A percentile compares a stretch with the other conserved stretches of the same genome.
These are phyloP conservation scores for Lavandula angustifolia DNA, from an alignment of 257 asterid genomes.

Conservation along the genomic window DNA sequence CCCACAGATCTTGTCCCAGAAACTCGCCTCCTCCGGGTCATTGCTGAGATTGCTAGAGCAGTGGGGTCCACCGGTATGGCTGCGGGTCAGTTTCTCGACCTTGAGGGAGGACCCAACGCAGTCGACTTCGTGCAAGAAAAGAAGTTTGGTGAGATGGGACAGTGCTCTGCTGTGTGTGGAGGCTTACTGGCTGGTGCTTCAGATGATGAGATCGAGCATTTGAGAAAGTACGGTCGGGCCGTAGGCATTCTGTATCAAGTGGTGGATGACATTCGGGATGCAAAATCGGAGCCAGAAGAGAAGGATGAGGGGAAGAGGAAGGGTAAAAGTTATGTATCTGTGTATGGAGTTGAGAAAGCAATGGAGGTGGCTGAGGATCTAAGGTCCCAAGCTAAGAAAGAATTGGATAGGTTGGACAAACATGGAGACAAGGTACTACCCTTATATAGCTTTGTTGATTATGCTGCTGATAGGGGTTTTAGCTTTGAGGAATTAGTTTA, in stretches of 20 bases:
- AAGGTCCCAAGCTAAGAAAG: slow-evolving; percentile 71
- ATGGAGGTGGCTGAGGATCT: slow-evolving; percentile 82
- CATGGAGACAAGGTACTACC: slow-evolving; percentile 80
- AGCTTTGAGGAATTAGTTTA: slow-evolving; percentile 36
- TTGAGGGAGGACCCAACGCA: slow-evolving; percentile 75
- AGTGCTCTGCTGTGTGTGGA: slow-evolving; percentile 95
- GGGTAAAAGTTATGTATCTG: slow-evolving; percentile 72
- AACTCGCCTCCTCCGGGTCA: slow-evolving; percentile 58
- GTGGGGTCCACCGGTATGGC: slow-evolving; percentile 99
- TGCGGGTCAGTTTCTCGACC: slow-evolving; percentile 88
- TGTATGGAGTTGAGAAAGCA: slow-evolving; percentile 86
- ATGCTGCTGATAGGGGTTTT: slow-evolving; percentile 89
- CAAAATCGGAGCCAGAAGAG: slow-evolving; percentile 34
- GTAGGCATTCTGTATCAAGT: slow-evolving; percentile 64
- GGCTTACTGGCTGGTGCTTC: slow-evolving; percentile 88
- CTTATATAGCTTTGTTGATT: slow-evolving; percentile 80
- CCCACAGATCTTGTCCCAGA: slow-evolving; percentile 78
- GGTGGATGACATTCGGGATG: slow-evolving; percentile 65
- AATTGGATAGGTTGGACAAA: slow-evolving; percentile 61
- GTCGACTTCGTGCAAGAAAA: slow-evolving; percentile 78
- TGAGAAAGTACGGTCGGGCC: slow-evolving; percentile 59
- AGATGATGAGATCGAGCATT: slow-evolving; percentile 68
- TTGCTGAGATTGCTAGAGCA: slow-evolving; percentile 90
- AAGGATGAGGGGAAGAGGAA: slow-evolving; percentile 38
- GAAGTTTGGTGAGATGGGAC: slow-evolving; percentile 93